phyloP scores from a whole-genome alignment of 305 asterid species.

The Vinca major region DNA sequence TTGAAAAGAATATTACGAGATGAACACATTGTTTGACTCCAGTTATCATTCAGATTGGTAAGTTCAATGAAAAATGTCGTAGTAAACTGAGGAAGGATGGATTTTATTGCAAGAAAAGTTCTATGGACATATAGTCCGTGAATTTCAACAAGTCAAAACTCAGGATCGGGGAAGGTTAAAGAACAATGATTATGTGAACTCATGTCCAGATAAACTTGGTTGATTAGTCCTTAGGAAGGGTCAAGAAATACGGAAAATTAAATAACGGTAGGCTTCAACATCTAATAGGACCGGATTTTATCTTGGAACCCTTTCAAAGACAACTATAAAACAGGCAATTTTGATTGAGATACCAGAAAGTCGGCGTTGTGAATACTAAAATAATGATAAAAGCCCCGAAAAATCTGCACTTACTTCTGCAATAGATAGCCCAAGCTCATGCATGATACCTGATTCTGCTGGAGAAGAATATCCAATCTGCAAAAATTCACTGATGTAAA shows the following conservation, averaged over 20 bases:
- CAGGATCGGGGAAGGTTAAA: too few species aligned
- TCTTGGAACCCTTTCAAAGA: too few species aligned
- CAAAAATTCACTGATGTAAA: conserved; percentile 4
- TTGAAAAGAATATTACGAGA: neutral
- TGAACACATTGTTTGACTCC: neutral
- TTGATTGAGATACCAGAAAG: neutral
- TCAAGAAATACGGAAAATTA: neutral
- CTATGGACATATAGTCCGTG: neutral
- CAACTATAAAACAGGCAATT: neutral
- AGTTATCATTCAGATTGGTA: neutral
- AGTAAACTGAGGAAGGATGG: neutral
- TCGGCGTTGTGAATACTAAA: neutral
- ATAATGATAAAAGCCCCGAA: neutral
- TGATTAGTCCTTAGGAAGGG: neutral
- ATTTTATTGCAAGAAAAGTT: neutral
- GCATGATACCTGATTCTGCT: conserved; percentile 30
- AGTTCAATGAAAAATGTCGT: neutral
- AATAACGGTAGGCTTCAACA: neutral
- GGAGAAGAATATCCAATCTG: conserved; percentile 31
- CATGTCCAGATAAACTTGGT: too few species aligned
- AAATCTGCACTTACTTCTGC: conserved; percentile 20
- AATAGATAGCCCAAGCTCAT: conserved; percentile 26
- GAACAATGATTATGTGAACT: too few species aligned
- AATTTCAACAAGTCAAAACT: neutral
- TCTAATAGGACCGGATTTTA: too few species aligned